Conservation (phyloP, 2,329 filamentous ascomycete species). For the Nemania sp. region DNA sequence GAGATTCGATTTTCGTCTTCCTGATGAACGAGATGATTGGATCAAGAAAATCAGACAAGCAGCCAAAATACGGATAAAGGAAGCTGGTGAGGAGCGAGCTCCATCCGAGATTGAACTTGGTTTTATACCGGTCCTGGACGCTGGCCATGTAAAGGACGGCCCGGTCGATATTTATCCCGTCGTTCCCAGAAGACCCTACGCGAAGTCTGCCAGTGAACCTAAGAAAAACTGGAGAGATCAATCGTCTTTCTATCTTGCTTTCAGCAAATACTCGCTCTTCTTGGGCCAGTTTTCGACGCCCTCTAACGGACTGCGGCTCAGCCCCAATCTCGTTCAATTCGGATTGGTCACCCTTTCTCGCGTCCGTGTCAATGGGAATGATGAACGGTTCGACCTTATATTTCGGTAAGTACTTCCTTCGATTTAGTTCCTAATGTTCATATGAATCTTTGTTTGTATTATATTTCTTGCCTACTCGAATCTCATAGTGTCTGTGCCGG, state of each 20-base stretch:
- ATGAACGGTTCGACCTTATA: conserved; percentile 67
- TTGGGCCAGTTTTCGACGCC: conserved; percentile 63
- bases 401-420: conserved; percentile 60
- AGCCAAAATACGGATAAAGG: conserved; percentile 48
- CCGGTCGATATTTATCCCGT: conserved; percentile 65
- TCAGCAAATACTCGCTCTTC: conserved; percentile 66
- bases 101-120: conserved; percentile 61
- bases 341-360: conserved; percentile 65
- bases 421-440: not conserved
- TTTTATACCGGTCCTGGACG: conserved; percentile 61
- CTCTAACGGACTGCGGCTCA: conserved; percentile 60
- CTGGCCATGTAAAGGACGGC: conserved; percentile 56
- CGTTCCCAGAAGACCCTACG: conserved; percentile 60
- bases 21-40: conserved; percentile 64
- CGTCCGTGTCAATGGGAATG: conserved; percentile 64
- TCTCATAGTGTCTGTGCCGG: not conserved
- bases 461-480: not conserved
- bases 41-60: conserved; percentile 60
- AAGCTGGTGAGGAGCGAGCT: conserved; percentile 54
- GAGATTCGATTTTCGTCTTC: conserved; percentile 62
- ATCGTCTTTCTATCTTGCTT: conserved; percentile 66
- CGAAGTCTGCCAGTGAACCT: conserved; percentile 54
- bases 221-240: conserved; percentile 62
- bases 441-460: not conserved
- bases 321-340: conserved; percentile 62